phyloP scores from a whole-genome alignment of 192 early-diverging fungal genomes.

The Entomortierella chlamydospora region DNA sequence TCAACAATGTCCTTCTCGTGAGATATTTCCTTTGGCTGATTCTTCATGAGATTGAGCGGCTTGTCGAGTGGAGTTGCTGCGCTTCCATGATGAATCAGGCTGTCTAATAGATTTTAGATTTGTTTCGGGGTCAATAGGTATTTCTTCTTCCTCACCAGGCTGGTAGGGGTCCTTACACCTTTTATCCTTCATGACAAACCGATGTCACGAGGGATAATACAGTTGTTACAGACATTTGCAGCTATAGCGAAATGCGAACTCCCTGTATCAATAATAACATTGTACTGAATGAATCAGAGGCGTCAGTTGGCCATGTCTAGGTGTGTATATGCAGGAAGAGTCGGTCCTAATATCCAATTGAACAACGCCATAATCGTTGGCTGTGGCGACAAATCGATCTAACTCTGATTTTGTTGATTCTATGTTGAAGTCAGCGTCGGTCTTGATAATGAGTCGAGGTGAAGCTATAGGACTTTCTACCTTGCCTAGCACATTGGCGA shows the following conservation, averaged over 20 bases:
- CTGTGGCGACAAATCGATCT: slow-evolving; percentile 1
- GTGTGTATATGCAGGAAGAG: slow-evolving; percentile 51
- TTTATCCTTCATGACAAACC: too few species aligned
- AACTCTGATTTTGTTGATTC: not conserved
- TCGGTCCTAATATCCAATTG: slow-evolving; percentile 44
- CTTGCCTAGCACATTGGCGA: slow-evolving; percentile 12
- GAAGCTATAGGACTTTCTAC: not conserved
- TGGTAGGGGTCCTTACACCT: slow-evolving; percentile 17
- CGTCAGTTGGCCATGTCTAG: too few species aligned
- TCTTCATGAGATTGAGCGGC: slow-evolving; percentile 12
- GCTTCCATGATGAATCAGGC: not conserved
- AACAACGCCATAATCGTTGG: slow-evolving; percentile 34
- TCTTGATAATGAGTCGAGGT: not conserved
- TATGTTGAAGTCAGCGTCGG: not conserved
- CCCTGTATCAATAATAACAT: slow-evolving; percentile 51
- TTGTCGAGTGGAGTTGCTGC: not conserved
- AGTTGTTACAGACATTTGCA: slow-evolving; percentile 32
- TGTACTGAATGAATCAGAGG: too few species aligned
- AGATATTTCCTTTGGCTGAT: not conserved
- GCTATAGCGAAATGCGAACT: slow-evolving; percentile 49
- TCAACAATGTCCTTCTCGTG: not conserved
- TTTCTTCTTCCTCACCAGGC: slow-evolving; percentile 35
- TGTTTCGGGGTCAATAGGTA: slow-evolving; percentile 36
- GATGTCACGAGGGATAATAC: slow-evolving; percentile 23
- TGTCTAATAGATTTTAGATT: not conserved